These are phyloP conservation scores for Linum trigynum DNA, from an alignment of 345 rosid genomes.

Conservation along the genomic window DNA sequence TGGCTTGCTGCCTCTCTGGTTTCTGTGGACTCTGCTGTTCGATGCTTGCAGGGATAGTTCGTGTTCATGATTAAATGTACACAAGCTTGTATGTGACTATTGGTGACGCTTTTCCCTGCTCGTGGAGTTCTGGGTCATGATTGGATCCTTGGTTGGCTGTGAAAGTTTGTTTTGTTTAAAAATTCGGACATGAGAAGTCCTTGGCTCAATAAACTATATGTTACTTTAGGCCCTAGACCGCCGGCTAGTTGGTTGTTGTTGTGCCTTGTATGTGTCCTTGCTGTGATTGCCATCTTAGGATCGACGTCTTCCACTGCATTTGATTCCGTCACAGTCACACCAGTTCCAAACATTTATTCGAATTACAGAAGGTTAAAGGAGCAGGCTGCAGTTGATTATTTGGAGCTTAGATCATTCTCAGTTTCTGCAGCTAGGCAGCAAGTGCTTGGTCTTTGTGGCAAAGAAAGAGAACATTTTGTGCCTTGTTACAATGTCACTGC, in stretches of 20 bases:
- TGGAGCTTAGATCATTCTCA: constrained; percentile 58
- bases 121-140: background rate
- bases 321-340: constrained; percentile 37
- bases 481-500: constrained; percentile 85
- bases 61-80: background rate
- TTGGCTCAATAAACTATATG: constrained; percentile 50
- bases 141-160: background rate
- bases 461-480: constrained; percentile 78
- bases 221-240: constrained; percentile 59
- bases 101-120: background rate
- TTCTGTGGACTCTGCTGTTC: background rate
- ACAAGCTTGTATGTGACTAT: background rate
- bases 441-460: constrained; percentile 71
- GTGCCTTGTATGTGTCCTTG: constrained; percentile 53
- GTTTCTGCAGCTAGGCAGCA: constrained; percentile 40
- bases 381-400: constrained; percentile 79
- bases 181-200: constrained; percentile 84
- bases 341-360: constrained; percentile 45
- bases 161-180: background rate
- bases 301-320: constrained; percentile 51
- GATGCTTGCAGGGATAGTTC: background rate
- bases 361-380: constrained; percentile 85
- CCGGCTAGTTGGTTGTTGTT: constrained; percentile 55
- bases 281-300: constrained; percentile 55
- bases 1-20: too few relatives aligned